Evolutionary conservation across 805 yeast genomes (phyloP).

Genomic region (Sungouiella blattae): DNA sequence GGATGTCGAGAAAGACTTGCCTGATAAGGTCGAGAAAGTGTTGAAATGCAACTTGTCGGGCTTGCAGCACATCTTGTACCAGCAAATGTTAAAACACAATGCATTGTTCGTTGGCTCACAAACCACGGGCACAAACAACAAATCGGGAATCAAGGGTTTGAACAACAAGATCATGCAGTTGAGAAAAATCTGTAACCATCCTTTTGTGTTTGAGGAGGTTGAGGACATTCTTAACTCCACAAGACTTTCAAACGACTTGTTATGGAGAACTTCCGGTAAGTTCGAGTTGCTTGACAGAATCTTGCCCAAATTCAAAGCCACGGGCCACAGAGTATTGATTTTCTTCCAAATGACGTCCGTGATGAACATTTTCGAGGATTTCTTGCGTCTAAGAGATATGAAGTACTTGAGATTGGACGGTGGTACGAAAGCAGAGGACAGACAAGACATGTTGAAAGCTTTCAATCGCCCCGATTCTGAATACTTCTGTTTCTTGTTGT

Average conservation of each 20-base stretch:
- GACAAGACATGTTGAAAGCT: conserved; percentile 67
- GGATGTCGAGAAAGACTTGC: conserved; percentile 83
- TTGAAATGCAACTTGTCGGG: conserved; percentile 76
- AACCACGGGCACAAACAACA: conserved; percentile 47
- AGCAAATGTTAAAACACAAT: conserved; percentile 74
- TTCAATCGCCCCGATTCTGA: conserved; percentile 77
- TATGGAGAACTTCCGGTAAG: conserved; percentile 79
- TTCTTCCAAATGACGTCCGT: conserved; percentile 89
- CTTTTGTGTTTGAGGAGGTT: conserved; percentile 81
- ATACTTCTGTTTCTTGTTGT: conserved; percentile 71
- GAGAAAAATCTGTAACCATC: conserved; percentile 83
- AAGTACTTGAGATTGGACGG: conserved; percentile 80
- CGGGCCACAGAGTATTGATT: conserved; percentile 76
- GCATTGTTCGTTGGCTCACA: conserved; percentile 64
- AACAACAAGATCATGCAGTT: conserved; percentile 84
- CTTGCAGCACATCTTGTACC: conserved; percentile 64
- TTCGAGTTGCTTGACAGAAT: conserved; percentile 75
- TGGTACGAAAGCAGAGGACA: conserved; percentile 78
- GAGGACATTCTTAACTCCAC: conserved; percentile 67
- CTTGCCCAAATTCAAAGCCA: conserved; percentile 67
- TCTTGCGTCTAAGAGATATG: conserved; percentile 60
- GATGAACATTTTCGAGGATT: conserved; percentile 89
- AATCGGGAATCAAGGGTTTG: conserved; percentile 69
- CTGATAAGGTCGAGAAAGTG: conserved; percentile 80
- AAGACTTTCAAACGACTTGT: conserved; percentile 56